These are phyloP conservation scores for Trypanosoma melophagium DNA, from an alignment of 208 protist genomes.

Conservation along the genomic window DNA sequence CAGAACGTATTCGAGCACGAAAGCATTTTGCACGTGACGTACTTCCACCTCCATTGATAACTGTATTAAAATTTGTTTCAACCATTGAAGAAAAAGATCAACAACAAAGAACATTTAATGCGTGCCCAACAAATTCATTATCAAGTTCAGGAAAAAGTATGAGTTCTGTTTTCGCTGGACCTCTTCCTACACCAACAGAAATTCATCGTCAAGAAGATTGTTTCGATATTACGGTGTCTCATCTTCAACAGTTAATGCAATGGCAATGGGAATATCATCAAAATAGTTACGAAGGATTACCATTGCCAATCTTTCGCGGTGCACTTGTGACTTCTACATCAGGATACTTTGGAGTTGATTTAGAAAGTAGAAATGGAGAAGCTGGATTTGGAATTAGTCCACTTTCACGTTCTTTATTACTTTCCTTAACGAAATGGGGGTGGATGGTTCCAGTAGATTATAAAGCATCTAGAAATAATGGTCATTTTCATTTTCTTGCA, in stretches of 20 bases:
- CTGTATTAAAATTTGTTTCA: constrained; percentile 20
- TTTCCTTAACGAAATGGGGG: constrained; percentile 52
- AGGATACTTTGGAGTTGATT: constrained; percentile 21
- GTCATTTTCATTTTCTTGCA: constrained; percentile 16
- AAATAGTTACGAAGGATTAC: constrained; percentile 55
- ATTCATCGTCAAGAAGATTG: constrained; percentile 42
- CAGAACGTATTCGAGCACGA: constrained; percentile 1
- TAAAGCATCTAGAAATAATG: constrained; percentile 22
- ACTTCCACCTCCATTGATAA: constrained; percentile 17
- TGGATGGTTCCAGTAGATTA: constrained; percentile 63
- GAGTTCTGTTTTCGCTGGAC: constrained; percentile 38
- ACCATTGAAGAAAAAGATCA: constrained; percentile 15
- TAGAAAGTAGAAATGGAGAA: not conserved
- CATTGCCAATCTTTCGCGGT: constrained; percentile 44
- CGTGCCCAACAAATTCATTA: constrained; percentile 1
- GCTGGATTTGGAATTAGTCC: constrained; percentile 42
- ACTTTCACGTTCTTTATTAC: constrained; percentile 50
- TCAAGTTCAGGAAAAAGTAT: not conserved
- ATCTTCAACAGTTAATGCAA: constrained; percentile 68
- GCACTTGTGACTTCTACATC: constrained; percentile 30
- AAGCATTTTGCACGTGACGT: constrained; percentile 3
- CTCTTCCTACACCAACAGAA: constrained; percentile 49
- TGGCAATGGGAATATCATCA: constrained; percentile 83
- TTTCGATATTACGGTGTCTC: constrained; percentile 54
- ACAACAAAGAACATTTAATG: constrained; percentile 20